A percentile compares a stretch with the other conserved stretches of the same genome.
phyloP scores from a whole-genome alignment of 345 rosid genomes.

The Barbarea vulgaris region DNA sequence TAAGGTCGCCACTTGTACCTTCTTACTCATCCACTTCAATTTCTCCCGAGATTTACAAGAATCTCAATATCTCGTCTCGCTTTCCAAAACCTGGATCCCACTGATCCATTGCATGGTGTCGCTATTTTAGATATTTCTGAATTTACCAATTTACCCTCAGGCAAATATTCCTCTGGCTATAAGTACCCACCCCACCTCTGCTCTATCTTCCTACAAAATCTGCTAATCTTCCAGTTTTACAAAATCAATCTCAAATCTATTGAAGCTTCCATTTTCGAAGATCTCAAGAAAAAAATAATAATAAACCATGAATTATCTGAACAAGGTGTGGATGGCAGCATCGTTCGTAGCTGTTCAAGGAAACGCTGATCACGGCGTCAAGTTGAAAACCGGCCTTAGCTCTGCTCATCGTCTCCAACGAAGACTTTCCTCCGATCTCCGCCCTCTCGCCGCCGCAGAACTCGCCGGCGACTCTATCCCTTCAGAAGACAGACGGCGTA shows the following conservation, averaged over 20 bases:
- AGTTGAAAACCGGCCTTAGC: constrained; percentile 50
- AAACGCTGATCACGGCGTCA: constrained; percentile 61
- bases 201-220: constrained; percentile 18
- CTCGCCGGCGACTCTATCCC: constrained; percentile 32
- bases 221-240: not conserved
- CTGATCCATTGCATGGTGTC: constrained; percentile 28
- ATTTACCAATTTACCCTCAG: constrained; percentile 16
- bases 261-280: constrained; percentile 1
- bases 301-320: constrained; percentile 38
- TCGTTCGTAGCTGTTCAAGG: constrained; percentile 68
- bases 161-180: constrained; percentile 14
- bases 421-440: constrained; percentile 52
- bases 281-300: not conserved
- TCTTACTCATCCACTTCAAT: not conserved
- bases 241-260: not conserved
- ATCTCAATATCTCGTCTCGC: constrained; percentile 3
- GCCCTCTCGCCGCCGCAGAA: constrained; percentile 54
- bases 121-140: not conserved
- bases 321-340: constrained; percentile 77
- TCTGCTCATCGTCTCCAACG: constrained; percentile 55
- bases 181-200: not conserved
- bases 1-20: constrained; percentile 19
- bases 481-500: constrained; percentile 23
- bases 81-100: constrained; percentile 34
- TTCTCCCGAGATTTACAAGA: not conserved